Base-by-base conservation (phyloP, 2,329 filamentous ascomycete species). In the Tetracladium maxilliforme region DNA sequence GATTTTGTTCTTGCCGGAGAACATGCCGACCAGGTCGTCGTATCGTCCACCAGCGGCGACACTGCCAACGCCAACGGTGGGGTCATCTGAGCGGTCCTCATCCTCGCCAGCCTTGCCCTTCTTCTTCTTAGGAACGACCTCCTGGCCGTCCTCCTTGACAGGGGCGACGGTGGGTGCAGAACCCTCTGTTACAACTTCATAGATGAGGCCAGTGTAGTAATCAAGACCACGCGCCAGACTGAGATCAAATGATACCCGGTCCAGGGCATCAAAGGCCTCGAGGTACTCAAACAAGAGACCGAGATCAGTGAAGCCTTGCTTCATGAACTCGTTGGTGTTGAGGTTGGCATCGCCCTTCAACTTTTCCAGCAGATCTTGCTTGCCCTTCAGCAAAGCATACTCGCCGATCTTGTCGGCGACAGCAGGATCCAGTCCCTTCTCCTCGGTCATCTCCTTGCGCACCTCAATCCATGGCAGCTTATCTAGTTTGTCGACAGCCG, bases 401-500 rank as follows among this genome's bases (percentile, higher is more conserved):
- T 74, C 70, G 40, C 84, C 83, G 40, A 94, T 92, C 43, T 71
- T 77, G 54, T 94, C 84, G 23, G 87, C 87, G 16, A 87, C 70
- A 10, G 70, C 73, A 14, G 61, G 58, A 21, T 71, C 67, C 3
- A 95, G 61, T 0, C 83, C 84, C 58, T 94, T 94, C 35, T 92
- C 80, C 37, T 87, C 80, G 0, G 80, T 76, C 86, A 94, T 94
- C 49, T 94, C 86, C 49, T 78, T 79, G 48, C 76, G 73, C 26
- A 94, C 87, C 35, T 92, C 84, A 16, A 66, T 67, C 87, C 86
- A 94, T 2, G 84, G 78, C 43, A 76, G 59, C 58, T 95, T 95
- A 53, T 94, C 87, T 27, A 95, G 61, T 60, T 95, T 95, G 58
- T 95, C 87, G 23, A 95, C 86, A 3, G 87, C 86, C 14, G 80